Conservation (phyloP, 106 monocot species). For the Alisma plantagoaquatica region DNA sequence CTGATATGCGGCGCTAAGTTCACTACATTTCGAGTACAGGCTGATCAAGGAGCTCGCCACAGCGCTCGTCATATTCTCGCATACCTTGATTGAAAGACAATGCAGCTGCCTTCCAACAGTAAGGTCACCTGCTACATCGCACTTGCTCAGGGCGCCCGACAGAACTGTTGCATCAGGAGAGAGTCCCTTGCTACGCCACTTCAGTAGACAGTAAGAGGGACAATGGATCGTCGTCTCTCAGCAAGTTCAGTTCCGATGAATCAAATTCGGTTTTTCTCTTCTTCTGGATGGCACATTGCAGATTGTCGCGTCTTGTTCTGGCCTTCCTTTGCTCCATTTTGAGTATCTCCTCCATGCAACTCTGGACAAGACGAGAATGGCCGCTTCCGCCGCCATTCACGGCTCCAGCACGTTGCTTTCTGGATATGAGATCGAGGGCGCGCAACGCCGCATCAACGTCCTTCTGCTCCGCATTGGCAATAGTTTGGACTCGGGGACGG, state of each 20-base stretch:
- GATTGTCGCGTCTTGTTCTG: background rate
- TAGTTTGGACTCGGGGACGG: no score
- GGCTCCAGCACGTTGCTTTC: background rate
- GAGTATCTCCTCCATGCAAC: conserved; percentile 4
- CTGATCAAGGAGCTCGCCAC: conserved; percentile 15
- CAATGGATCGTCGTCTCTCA: background rate
- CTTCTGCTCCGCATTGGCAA: no score
- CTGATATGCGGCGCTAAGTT: background rate
- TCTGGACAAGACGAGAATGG: conserved; percentile 7
- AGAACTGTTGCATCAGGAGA: background rate
- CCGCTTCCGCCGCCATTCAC: background rate
- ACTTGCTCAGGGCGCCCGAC: conserved; percentile 10
- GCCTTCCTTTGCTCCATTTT: background rate
- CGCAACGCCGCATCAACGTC: no score
- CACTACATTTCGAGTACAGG: conserved; percentile 4
- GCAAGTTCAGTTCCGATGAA: background rate
- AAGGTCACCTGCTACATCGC: conserved; percentile 1
- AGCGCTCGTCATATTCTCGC: background rate
- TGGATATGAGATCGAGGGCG: no score
- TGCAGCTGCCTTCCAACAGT: conserved; percentile 9
- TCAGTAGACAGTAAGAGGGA: background rate
- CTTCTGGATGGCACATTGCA: no score
- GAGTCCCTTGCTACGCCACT: conserved; percentile 6
- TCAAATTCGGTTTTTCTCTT: no score
- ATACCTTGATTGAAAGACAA: conserved; percentile 8